Conservation (phyloP, 73 alveolate species). For the Tetrahymena borealis region DNA sequence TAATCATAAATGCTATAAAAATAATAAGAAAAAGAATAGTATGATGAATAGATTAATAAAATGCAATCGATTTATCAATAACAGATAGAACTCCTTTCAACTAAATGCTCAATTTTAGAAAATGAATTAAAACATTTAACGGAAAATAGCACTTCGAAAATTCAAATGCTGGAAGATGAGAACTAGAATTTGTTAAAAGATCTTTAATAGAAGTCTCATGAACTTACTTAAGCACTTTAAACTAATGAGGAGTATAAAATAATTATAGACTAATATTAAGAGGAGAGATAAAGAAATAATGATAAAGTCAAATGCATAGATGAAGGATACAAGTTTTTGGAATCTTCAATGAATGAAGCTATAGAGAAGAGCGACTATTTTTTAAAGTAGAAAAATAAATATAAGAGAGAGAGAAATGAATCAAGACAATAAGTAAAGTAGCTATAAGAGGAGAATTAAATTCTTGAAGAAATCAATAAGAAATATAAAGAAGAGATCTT, state of each 20-base stretch:
- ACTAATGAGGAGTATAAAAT: background rate
- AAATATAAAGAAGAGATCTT: background rate
- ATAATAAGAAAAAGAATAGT: background rate
- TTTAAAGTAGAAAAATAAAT: background rate
- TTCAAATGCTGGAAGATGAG: background rate
- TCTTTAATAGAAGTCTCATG: background rate
- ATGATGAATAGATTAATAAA: background rate
- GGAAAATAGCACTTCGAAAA: background rate
- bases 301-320: background rate
- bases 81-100: background rate
- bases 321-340: background rate
- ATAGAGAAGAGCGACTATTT: background rate
- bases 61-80: background rate
- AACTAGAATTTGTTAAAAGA: background rate
- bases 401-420: background rate
- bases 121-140: background rate
- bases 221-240: background rate
- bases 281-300: background rate
- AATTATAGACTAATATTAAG: background rate
- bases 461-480: background rate
- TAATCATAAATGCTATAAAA: background rate
- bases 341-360: background rate
- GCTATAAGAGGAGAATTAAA: background rate
- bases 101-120: background rate
- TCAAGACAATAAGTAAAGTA: background rate